A percentile compares a stretch with the other conserved stretches of the same genome.
Conservation (phyloP, 345 rosid species). For the Excoecaria cochinchinensis region DNA sequence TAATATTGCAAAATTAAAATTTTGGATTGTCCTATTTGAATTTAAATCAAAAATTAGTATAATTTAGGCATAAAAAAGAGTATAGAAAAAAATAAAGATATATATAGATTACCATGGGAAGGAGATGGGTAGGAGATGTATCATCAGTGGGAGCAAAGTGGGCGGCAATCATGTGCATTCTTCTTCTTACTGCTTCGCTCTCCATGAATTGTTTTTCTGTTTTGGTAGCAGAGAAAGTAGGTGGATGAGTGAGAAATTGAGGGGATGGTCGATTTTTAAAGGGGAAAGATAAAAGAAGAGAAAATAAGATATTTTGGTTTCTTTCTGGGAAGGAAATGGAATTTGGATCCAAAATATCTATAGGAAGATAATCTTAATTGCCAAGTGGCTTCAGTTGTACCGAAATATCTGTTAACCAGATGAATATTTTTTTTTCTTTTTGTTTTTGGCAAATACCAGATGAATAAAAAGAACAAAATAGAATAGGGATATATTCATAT, state of each 20-base stretch:
- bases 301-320: neutral
- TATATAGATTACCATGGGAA: conserved; percentile 49
- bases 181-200: conserved; percentile 52
- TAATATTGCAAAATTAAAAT: no score
- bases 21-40: no score
- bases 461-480: no score
- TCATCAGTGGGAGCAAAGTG: conserved; percentile 53
- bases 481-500: no score
- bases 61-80: no score
- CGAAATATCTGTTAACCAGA: no score
- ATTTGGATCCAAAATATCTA: neutral
- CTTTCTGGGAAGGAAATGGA: neutral
- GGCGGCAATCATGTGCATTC: conserved; percentile 56
- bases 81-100: no score
- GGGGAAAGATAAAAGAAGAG: neutral
- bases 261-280: neutral
- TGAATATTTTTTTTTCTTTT: no score
- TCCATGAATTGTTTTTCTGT: conserved; percentile 44
- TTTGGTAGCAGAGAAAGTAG: neutral
- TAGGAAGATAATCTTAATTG: neutral
- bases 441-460: no score
- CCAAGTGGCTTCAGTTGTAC: neutral
- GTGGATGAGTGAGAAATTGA: neutral
- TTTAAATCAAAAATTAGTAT: no score
- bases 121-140: conserved; percentile 38